phyloP scores from a whole-genome alignment of 2,329 filamentous ascomycete genomes.

The Calonectria crousiana region DNA sequence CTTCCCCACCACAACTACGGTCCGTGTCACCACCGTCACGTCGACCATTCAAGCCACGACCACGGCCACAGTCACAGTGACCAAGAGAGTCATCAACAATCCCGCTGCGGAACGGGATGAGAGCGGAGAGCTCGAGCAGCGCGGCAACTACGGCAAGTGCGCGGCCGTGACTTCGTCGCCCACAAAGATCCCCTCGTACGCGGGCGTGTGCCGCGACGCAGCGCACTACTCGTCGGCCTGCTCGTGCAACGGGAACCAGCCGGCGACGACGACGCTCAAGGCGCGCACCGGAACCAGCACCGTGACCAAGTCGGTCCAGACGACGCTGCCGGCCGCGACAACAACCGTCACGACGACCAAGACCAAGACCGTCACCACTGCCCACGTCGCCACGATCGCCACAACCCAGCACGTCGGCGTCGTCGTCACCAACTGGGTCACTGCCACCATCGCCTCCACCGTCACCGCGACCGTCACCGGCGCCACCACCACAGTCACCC shows the following conservation, averaged over 20 bases:
- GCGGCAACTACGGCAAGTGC: background rate
- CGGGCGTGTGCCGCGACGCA: background rate
- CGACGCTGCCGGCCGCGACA: background rate
- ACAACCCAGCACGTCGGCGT: background rate
- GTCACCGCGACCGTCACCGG: background rate
- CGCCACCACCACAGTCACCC: background rate
- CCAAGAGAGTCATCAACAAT: background rate
- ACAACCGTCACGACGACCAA: background rate
- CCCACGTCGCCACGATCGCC: background rate
- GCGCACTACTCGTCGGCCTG: background rate
- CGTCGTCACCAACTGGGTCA: background rate
- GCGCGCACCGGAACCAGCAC: background rate
- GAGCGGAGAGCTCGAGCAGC: background rate
- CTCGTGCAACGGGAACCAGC: background rate
- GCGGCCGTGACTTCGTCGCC: background rate
- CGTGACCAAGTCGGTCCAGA: background rate
- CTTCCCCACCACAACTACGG: background rate
- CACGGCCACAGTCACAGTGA: background rate
- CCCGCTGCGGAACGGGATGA: background rate
- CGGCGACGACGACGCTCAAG: background rate
- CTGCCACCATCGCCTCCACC: background rate
- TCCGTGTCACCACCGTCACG: background rate
- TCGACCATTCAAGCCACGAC: background rate
- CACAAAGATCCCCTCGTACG: background rate
- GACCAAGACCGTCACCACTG: background rate